Percentiles rank a stretch among this genome's conserved stretches.
These are phyloP conservation scores for Chloris gayana DNA, from an alignment of 176 grass and related monocot species.

Conservation along the genomic window DNA sequence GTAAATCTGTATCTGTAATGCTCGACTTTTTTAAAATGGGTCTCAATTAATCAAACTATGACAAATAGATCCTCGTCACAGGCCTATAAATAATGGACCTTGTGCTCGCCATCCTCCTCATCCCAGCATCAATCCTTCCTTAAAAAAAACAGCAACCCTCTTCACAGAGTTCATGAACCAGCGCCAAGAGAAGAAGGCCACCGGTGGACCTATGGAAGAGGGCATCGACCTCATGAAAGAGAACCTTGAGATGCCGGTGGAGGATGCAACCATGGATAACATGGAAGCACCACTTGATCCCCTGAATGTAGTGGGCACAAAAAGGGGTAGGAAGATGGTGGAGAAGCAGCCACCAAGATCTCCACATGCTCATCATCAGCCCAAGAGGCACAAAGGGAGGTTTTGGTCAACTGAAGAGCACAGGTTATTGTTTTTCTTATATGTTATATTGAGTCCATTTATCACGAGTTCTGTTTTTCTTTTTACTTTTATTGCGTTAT, in stretches of 20 bases:
- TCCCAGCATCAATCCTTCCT: background rate
- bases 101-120: background rate
- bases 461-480: too few relatives aligned
- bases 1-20: background rate
- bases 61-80: background rate
- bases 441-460: background rate
- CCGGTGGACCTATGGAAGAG: background rate
- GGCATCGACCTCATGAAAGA: background rate
- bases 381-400: background rate
- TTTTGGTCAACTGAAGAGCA: slow-evolving; percentile 33
- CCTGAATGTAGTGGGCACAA: background rate
- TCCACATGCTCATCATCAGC: background rate
- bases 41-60: background rate
- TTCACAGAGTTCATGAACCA: background rate
- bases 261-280: background rate
- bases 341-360: background rate
- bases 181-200: background rate
- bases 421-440: background rate
- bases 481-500: too few relatives aligned
- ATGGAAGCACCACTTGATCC: background rate
- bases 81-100: slow-evolving; percentile 29
- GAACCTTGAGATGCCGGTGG: background rate
- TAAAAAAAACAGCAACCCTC: background rate
- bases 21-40: background rate
- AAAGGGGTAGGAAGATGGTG: too few relatives aligned